Evolutionary conservation across 1,284 basidiomycete species (phyloP).

Genomic region (Moniliella sp.): DNA sequence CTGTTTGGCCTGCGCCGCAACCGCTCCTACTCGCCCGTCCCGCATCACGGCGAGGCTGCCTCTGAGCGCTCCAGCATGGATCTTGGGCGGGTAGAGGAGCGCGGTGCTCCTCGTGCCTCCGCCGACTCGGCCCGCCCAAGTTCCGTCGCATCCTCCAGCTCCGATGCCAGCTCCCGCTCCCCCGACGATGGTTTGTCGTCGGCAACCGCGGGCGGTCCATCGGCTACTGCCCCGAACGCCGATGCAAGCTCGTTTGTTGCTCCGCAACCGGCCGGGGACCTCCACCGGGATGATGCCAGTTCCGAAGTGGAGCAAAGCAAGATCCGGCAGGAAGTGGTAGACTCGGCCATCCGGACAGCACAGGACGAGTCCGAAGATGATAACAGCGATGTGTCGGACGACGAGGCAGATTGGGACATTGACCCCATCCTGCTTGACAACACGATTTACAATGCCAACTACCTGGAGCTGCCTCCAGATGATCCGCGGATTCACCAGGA

Average conservation of each 20-base stretch:
- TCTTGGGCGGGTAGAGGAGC: too few species aligned
- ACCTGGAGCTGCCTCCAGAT: conserved; percentile 11
- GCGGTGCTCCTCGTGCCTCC: too few species aligned
- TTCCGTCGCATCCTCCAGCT: too few species aligned
- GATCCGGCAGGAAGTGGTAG: not conserved
- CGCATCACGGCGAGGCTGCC: too few species aligned
- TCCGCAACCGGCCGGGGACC: not conserved
- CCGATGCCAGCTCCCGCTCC: too few species aligned
- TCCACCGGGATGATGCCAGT: not conserved
- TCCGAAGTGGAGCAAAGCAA: not conserved
- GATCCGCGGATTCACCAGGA: conserved; percentile 5
- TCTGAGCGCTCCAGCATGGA: too few species aligned
- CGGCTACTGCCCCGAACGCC: too few species aligned
- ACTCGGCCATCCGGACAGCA: not conserved
- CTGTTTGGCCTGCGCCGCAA: not conserved
- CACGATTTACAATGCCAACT: conserved; percentile 22
- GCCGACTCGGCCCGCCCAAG: too few species aligned
- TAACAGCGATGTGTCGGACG: not conserved
- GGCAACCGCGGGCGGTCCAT: too few species aligned
- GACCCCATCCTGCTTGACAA: conserved; percentile 8
- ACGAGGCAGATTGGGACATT: not conserved
- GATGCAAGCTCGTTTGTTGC: not conserved
- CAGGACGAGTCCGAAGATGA: not conserved
- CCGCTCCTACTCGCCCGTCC: not conserved
- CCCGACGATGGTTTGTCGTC: too few species aligned